phyloP scores from a whole-genome alignment of 768 basidiomycete species.

The Rhizopogon vinicolor region DNA sequence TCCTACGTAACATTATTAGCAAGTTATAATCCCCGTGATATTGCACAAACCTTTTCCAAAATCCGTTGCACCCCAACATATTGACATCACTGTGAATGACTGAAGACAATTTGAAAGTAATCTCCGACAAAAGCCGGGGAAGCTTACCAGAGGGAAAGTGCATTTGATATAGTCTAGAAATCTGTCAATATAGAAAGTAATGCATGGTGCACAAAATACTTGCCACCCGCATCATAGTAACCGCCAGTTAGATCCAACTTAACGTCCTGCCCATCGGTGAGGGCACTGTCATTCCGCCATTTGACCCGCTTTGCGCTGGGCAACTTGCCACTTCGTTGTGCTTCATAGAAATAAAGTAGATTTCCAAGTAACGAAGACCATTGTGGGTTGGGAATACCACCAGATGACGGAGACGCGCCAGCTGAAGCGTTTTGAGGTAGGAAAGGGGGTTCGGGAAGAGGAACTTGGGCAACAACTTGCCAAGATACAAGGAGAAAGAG shows the following conservation, averaged over 20 bases:
- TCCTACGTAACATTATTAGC: constrained; percentile 33
- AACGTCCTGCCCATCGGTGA: constrained; percentile 73
- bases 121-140: neutral
- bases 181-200: neutral
- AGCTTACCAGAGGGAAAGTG: constrained; percentile 73
- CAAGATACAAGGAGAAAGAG: constrained; percentile 14
- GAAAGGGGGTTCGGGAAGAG: constrained; percentile 62
- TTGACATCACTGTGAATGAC: constrained; percentile 80
- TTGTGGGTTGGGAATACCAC: constrained; percentile 59
- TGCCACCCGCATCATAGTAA: constrained; percentile 91
- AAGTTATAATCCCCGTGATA: neutral
- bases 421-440: constrained; percentile 55
- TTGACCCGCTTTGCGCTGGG: constrained; percentile 64
- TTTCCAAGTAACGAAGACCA: constrained; percentile 83
- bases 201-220: constrained; percentile 8
- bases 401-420: constrained; percentile 46
- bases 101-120: constrained; percentile 20
- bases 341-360: constrained; percentile 86
- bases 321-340: constrained; percentile 78
- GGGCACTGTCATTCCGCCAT: constrained; percentile 83
- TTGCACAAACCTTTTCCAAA: constrained; percentile 61
- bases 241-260: constrained; percentile 79
- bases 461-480: constrained; percentile 46
- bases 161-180: constrained; percentile 79
- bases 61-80: constrained; percentile 89